Evolutionary conservation across 148 eudicot species (phyloP), one percentile per base, ranked within the genome.

Genomic region (Chenopodium album): DNA sequence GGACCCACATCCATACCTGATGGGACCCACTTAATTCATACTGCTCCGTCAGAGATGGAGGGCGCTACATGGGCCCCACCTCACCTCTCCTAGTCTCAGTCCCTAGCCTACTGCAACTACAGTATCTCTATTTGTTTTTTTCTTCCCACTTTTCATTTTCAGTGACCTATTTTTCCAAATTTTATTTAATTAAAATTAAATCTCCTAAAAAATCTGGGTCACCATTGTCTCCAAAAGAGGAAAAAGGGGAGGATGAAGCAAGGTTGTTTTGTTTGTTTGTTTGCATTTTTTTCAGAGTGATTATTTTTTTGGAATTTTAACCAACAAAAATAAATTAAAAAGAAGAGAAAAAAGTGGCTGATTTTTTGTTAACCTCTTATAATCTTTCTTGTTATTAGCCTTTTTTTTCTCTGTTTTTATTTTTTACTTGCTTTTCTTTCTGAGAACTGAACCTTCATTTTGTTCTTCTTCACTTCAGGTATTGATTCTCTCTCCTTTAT

Each of bases 31-130:
- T 12, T 0, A 46, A 3, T 71, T 12, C 19, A 19, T 67, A 16
- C 44, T 29, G 52, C 32, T 80, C 32, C 80, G 86, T 80, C 86
- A 84, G 86, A 79, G 71, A 75, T 84, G 76, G 86, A 76, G 80
- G 83, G 83, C 86, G 86, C 83, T 80, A 41, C 7, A 41, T 41
- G 44, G 44, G 44, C 22, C 62, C 41, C 29, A 6, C 19, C 66
- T 17, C 14, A 5, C 68, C 23, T 19, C 62, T 56, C 62, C 62
- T 56, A 56, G 22, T 4, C 62, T 14, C 6, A 28, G 1, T 16
- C 60, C 2, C 10, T 54, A 56, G 62, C 22, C 22, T 56, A 14
- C 5, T 56, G 2, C 9, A 3, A 28, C 71, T n/a, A 34, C 79
- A 17, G 10, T 69, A 10, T 78, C 31, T 65, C 72, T 2, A 28